Conservation (phyloP, 2,329 filamentous ascomycete species). For the Ilyonectria robusta region DNA sequence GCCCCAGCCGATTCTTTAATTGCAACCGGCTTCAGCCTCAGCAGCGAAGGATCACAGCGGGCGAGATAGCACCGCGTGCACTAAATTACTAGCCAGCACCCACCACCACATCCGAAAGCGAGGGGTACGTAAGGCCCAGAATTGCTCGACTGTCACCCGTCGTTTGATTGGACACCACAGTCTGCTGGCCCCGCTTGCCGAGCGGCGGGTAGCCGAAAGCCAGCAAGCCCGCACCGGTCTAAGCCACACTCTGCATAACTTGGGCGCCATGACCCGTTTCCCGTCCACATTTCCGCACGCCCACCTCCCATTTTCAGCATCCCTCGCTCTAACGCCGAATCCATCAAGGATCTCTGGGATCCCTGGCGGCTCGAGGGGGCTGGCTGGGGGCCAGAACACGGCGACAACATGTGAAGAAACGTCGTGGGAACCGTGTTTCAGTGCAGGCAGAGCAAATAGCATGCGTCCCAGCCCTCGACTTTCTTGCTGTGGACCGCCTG, state of each 20-base stretch:
- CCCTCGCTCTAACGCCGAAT: not conserved
- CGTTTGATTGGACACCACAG: constrained; percentile 29
- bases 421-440: not conserved
- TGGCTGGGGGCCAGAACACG: constrained; percentile 1
- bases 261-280: constrained; percentile 10
- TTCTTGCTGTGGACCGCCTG: not conserved
- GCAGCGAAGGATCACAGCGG: constrained; percentile 16
- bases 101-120: constrained; percentile 15
- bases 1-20: constrained; percentile 11
- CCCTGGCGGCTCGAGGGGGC: not conserved
- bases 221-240: constrained; percentile 35
- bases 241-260: constrained; percentile 41
- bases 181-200: constrained; percentile 37
- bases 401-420: not conserved
- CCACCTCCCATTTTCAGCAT: constrained; percentile 3
- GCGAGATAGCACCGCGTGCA: constrained; percentile 17
- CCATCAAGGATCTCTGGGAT: not conserved
- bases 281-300: constrained; percentile 8
- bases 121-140: constrained; percentile 16
- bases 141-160: not conserved
- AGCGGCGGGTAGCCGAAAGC: constrained; percentile 32
- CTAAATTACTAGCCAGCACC: not conserved
- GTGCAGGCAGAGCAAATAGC: not conserved
- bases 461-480: not conserved
- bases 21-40: constrained; percentile 11